phyloP scores from a whole-genome alignment of 2,329 filamentous ascomycete species.

The Alternaria atra region DNA sequence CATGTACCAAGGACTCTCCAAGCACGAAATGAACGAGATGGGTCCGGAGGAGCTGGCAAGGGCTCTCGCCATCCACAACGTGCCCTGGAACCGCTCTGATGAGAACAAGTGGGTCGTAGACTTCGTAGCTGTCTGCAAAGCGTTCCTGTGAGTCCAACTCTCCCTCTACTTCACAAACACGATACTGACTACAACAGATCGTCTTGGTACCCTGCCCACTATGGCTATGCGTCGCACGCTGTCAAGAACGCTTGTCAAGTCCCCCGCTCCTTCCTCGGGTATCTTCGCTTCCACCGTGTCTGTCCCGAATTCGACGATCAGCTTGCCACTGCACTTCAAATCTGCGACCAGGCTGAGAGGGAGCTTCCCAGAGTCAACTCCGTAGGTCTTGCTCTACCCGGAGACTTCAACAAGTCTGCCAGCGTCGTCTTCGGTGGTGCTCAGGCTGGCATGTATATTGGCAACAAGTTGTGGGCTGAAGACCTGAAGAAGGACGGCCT shows the following conservation, averaged over 20 bases:
- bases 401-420: constrained; percentile 81
- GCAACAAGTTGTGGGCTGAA: constrained; percentile 54
- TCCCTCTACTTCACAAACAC: neutral
- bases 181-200: constrained; percentile 57
- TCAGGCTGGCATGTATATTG: constrained; percentile 55
- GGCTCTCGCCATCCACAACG: constrained; percentile 70
- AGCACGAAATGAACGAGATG: constrained; percentile 68
- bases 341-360: constrained; percentile 72
- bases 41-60: constrained; percentile 71
- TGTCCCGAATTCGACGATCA: constrained; percentile 80
- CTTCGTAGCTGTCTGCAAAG: constrained; percentile 78
- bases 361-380: constrained; percentile 71
- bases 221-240: constrained; percentile 60
- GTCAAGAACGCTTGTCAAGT: constrained; percentile 71
- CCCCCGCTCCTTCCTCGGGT: constrained; percentile 87
- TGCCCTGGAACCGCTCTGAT: constrained; percentile 60
- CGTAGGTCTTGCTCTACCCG: constrained; percentile 68
- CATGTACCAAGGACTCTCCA: constrained; percentile 70
- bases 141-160: constrained; percentile 72
- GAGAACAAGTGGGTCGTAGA: constrained; percentile 77
- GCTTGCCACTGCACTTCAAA: constrained; percentile 69
- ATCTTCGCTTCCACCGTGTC: constrained; percentile 83
- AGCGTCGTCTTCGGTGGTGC: constrained; percentile 71
- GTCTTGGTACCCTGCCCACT: constrained; percentile 62
- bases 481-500: constrained; percentile 30